Evolutionary conservation across 1,139 yeast species (phyloP).

Genomic region (Meyerozyma guilliermondii): DNA sequence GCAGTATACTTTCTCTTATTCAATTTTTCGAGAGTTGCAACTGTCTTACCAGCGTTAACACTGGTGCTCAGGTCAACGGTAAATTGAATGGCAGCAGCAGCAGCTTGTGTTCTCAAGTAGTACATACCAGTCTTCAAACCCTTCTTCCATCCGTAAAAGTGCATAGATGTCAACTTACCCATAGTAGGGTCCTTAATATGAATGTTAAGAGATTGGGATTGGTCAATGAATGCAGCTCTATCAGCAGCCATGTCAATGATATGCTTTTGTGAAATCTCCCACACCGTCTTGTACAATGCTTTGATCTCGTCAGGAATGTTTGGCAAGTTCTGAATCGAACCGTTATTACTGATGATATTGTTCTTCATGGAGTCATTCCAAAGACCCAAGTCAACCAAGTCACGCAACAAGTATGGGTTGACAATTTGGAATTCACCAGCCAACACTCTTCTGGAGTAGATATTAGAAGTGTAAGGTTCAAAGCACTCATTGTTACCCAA

Average conservation of each 20-base stretch:
- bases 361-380: constrained; percentile 84
- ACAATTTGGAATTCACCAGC: constrained; percentile 90
- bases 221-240: constrained; percentile 89
- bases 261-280: constrained; percentile 90
- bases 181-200: constrained; percentile 82
- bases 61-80: constrained; percentile 51
- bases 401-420: constrained; percentile 76
- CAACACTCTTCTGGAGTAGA: constrained; percentile 78
- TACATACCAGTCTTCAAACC: constrained; percentile 98
- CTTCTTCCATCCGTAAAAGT: constrained; percentile 95
- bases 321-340: constrained; percentile 77
- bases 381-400: constrained; percentile 74
- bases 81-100: constrained; percentile 89
- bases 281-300: constrained; percentile 83
- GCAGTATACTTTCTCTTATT: constrained; percentile 49
- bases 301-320: constrained; percentile 75
- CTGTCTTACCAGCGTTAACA: constrained; percentile 43
- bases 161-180: constrained; percentile 96
- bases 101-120: constrained; percentile 92
- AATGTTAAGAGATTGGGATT: constrained; percentile 87
- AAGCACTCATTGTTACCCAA: constrained; percentile 87
- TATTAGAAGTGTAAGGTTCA: constrained; percentile 87
- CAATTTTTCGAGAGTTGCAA: constrained; percentile 52
- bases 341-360: constrained; percentile 71
- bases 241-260: constrained; percentile 96